These are phyloP conservation scores for Paramecium tetraurelia DNA, from an alignment of 73 alveolate species.

Conservation along the genomic window DNA sequence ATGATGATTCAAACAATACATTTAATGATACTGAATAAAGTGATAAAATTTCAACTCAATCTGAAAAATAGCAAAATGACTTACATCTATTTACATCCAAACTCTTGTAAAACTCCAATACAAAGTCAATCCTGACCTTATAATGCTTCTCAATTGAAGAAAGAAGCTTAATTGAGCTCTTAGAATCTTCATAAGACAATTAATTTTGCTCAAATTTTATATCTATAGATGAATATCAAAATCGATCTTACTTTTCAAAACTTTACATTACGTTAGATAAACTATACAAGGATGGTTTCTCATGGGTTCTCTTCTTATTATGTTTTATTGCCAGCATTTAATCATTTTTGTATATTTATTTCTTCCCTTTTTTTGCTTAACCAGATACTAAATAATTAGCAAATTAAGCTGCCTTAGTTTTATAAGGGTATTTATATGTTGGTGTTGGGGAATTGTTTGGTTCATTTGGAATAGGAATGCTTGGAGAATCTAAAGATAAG, in stretches of 20 bases:
- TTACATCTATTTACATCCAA: background rate
- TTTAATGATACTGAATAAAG: background rate
- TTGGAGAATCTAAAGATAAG: slow-evolving; percentile 25
- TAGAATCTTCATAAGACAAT: background rate
- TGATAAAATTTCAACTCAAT: background rate
- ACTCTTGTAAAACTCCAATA: background rate
- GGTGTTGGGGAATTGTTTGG: slow-evolving; percentile 24
- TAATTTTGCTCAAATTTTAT: background rate
- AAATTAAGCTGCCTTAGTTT: background rate
- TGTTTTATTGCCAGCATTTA: background rate
- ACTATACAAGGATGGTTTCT: background rate
- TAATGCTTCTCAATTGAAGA: background rate
- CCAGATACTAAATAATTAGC: background rate
- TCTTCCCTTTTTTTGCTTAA: background rate
- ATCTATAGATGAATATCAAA: background rate
- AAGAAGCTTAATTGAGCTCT: background rate
- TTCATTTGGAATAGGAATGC: background rate
- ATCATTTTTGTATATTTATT: background rate
- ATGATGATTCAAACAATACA: background rate
- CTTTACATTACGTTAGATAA: background rate
- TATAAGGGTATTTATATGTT: background rate
- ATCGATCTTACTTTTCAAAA: background rate
- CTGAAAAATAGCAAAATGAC: background rate
- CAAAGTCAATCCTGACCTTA: background rate
- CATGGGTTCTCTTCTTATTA: background rate